These are phyloP conservation scores for Curvularia hawaiiensis DNA, from an alignment of 2,329 filamentous ascomycete species.

Conservation along the genomic window DNA sequence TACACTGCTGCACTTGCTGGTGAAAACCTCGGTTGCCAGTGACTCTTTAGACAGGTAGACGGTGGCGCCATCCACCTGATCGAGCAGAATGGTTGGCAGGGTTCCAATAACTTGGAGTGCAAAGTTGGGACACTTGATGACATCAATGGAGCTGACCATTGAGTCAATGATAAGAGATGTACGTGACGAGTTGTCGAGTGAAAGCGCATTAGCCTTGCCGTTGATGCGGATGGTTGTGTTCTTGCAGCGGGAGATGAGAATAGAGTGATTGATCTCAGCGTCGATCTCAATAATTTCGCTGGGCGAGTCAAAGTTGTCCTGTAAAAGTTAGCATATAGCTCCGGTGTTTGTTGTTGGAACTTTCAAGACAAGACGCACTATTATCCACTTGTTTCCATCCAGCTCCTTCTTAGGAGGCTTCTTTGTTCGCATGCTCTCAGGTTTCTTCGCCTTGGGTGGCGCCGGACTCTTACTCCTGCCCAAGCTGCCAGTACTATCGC, in stretches of 20 bases:
- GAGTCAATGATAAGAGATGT: conserved; percentile 87
- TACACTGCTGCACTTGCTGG: conserved; percentile 83
- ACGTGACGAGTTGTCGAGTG: conserved; percentile 85
- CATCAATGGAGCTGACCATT: conserved; percentile 88
- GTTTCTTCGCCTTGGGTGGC: conserved; percentile 70
- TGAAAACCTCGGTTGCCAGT: conserved; percentile 79
- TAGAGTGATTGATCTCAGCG: conserved; percentile 81
- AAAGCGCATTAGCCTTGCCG: conserved; percentile 96
- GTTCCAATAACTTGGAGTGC: conserved; percentile 88
- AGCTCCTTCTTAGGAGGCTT: conserved; percentile 56
- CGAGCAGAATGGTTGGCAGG: conserved; percentile 85
- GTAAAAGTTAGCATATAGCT: conserved; percentile 5
- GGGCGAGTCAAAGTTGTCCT: conserved; percentile 84
- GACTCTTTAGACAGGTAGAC: conserved; percentile 86
- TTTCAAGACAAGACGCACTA: conserved; percentile 56
- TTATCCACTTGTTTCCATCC: conserved; percentile 83
- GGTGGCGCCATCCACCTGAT: conserved; percentile 89
- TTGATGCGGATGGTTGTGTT: conserved; percentile 87
- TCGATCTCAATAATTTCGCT: conserved; percentile 78
- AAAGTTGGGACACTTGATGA: conserved; percentile 94
- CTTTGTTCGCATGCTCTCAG: conserved; percentile 56
- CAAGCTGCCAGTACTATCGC: conserved; percentile 54
- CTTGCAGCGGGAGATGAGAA: conserved; percentile 90
- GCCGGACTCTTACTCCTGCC: conserved; percentile 79
- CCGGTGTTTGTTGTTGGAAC: background rate